Percentiles rank a stretch among this genome's conserved stretches.
Evolutionary conservation across 2,329 filamentous ascomycete genomes (phyloP).

Genomic region (Beauveria bassiana): DNA sequence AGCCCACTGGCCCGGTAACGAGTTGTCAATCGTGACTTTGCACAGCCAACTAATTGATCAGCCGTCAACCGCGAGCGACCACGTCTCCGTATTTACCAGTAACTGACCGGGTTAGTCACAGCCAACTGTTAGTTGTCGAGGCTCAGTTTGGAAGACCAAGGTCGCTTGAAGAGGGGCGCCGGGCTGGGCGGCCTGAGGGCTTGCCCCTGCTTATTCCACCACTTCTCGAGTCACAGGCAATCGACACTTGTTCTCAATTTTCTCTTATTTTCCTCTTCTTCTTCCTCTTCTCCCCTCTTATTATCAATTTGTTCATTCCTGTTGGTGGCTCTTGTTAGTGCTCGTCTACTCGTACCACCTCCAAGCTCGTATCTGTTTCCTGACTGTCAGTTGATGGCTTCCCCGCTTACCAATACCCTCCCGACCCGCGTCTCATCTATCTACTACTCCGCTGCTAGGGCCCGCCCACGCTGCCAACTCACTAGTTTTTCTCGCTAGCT

Average conservation of each 20-base stretch:
- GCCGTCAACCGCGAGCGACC: background rate
- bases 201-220: background rate
- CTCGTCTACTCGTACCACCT: background rate
- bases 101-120: too few relatives aligned
- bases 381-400: too few relatives aligned
- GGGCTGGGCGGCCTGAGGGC: background rate
- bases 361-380: background rate
- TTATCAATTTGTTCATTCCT: background rate
- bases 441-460: background rate
- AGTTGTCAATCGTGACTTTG: too few relatives aligned
- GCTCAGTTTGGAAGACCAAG: background rate
- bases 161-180: background rate
- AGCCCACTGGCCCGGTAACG: background rate
- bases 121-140: background rate
- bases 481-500: background rate
- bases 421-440: background rate
- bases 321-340: slow-evolving; percentile 1
- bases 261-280: background rate
- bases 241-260: background rate
- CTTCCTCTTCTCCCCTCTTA: background rate
- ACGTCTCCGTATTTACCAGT: too few relatives aligned
- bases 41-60: too few relatives aligned
- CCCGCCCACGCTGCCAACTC: background rate
- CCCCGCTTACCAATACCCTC: background rate
- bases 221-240: too few relatives aligned